Base-by-base conservation (phyloP, 768 basidiomycete genomes). In the Pleurotus cornucopiae region DNA sequence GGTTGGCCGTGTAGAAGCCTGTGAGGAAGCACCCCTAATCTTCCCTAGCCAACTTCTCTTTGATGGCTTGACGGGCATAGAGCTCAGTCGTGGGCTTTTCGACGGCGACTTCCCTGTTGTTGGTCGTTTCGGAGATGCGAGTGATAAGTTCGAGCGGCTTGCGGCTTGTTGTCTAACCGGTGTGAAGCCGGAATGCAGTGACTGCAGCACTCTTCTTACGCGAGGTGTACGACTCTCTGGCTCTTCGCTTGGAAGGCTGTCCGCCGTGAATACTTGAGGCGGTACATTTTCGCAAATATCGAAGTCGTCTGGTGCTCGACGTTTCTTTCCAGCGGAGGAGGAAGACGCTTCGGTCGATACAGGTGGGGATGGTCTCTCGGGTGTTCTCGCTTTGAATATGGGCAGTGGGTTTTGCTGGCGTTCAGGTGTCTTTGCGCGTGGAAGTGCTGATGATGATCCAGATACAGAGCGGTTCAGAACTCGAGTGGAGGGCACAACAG, bases 281-380 rank as follows among this genome's bases (percentile, higher is more conserved):
- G 88, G 85, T 23, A 86, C 69, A 52, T 65, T 70, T 51, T 78
- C 76, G 52, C 68, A 78, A 64, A 60, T 76, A 49, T 89, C 88
- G 59, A 87, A 88, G 61, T 91, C 89, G 55, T 91, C 89, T 1
- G 90, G 89, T 23, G 83, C 85, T 20, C 82, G 80, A 9, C 89
- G 80, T 65, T 91, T 91, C 73, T 83, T 85, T 26, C 87, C 84
- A 37, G 81, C 78, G 11, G 79, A 70, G 41, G 70, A 66, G 49
- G 67, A 62, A 7, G 64, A 60, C 45, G 63, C 68, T 21, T 65
- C 59, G 39, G 63, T 64, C 26, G 69, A 64, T n/a, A 58, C 58
- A 59, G 65, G 54, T 23, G 61, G 63, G 46, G 18, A 14, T n/a
- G 39, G 46, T 23, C 63, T 67, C 60, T 82, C 78, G 20, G 85